Base-by-base conservation (phyloP, 2,329 filamentous ascomycete species). In the Neonectria coccinea region DNA sequence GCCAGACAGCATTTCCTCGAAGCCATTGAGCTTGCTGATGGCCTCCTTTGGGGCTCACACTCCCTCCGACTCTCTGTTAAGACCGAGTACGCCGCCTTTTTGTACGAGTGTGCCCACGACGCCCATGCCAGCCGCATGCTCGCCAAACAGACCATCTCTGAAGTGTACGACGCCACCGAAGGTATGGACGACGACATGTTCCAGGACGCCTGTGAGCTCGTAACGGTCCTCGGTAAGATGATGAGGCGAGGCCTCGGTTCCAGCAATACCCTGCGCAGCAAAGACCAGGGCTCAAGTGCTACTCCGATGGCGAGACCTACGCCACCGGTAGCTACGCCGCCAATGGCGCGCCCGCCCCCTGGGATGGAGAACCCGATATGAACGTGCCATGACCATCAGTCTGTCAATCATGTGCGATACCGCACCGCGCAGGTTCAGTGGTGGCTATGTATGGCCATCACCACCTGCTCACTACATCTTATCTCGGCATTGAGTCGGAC, bases 151-250 rank as follows among this genome's bases (percentile, higher is more conserved):
- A 93, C 94, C 3, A 96, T 98, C 65, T 87, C 92, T 45, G 93
- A 97, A 72, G 95, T 97, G 1, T 97, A 97, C 76, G 91, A 94
- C 62, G 93, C 94, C 1, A 89, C 91, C 57, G 94, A 97, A 78
- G 93, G 92, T 20, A 95, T 98, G 89, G 93, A 97, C 64, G 94
- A 98, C 74, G 93, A 97, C 70, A 97, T 96, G 83, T 99, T 97
- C 76, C 89, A 92, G 69, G 96, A 98, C 77, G 93, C 94, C 0
- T 94, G 93, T 62, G 92, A 95, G 73, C 85, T 97, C 12, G 94
- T 98, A 9, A 91, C 92, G 1, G 90, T 96, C 0, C 79, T 98
- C 1, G 93, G 93, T 7, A 92, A 91, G 74, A 96, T 97, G 90
- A 93, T 94, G 86, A 94, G 92, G 79, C 87, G 93, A 54, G 91